Base-by-base conservation (phyloP, 179 eudicot species). In the Nepenthes alata region DNA sequence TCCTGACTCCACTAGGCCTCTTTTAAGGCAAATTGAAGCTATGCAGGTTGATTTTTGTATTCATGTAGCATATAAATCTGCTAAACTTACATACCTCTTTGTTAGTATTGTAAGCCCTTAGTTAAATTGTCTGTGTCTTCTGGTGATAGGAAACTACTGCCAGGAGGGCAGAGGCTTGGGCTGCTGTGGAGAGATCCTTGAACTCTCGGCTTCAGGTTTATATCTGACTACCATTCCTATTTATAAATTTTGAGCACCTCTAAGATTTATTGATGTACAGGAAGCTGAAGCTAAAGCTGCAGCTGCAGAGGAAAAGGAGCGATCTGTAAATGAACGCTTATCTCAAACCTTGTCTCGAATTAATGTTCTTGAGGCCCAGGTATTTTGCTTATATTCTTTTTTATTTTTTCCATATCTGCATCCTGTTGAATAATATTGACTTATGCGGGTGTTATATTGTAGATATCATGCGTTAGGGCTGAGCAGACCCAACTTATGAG, bases 301-400 rank as follows among this genome's bases (percentile, higher is more conserved):
- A 49, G 69, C 78, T 54, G 87, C 97, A 0, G 97, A 94, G 80
- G 99, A 94, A 81, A 94, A 83, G 78, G 96, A 87, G 74, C 84
- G 95, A 53, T 94, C 97, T 57, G 76, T 94, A 25, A 87, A 83
- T 74, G 96, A 90, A 70, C 91, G 97, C 16, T 75, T 90, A 60
- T 87, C 91, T 44, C 97, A 94, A 80, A 94, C 99, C 52, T 82
- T 94, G 57, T 94, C 99, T 62, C 84, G 99, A 63, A 74, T 89
- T 41, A 85, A 87, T 78, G 99, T 94, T 73, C 97, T 94, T 55
- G 99, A 94, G 75, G 97, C 99, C 65, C 99, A 94, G 96, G 99
- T 94, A 49, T 64, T 61, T 68, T 71, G 52, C 58, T 59, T 35
- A 6, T 44, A 25, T 25, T 37, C 37, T 66, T 35, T 37, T 11